These are phyloP conservation scores for Neonothopanus nambi DNA, from an alignment of 1,284 basidiomycete species.

Conservation along the genomic window DNA sequence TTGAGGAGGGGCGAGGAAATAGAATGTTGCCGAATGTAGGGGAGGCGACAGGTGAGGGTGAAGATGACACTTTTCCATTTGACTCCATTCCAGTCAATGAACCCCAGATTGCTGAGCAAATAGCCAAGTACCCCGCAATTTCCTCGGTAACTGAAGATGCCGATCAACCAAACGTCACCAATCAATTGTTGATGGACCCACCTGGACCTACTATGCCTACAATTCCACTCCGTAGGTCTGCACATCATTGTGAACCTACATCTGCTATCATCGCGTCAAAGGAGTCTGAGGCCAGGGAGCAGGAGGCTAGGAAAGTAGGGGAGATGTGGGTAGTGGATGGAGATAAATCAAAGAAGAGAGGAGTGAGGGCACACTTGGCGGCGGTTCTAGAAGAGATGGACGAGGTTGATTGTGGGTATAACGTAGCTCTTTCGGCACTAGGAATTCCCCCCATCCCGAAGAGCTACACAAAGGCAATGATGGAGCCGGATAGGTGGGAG, in stretches of 20 bases:
- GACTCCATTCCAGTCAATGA: background rate
- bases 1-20: constrained; percentile 22
- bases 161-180: too few species aligned
- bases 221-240: too few species aligned
- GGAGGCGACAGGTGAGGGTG: constrained; percentile 1
- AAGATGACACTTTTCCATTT: background rate
- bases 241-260: too few species aligned
- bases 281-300: too few species aligned
- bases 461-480: constrained; percentile 19
- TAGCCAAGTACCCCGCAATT: too few species aligned
- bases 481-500: constrained; percentile 17
- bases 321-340: too few species aligned
- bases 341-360: background rate
- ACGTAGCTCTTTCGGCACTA: background rate
- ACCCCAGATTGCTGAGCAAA: background rate
- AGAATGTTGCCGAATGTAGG: constrained; percentile 12
- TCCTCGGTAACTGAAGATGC: too few species aligned
- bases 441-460: constrained; percentile 10
- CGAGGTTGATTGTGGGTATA: constrained; percentile 4
- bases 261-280: too few species aligned
- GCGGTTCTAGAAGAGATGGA: constrained; percentile 1
- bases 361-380: background rate
- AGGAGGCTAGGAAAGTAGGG: too few species aligned
- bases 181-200: too few species aligned
- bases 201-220: too few species aligned